phyloP scores from a whole-genome alignment of 257 asterid species.

The Salvia rosmarinus region DNA sequence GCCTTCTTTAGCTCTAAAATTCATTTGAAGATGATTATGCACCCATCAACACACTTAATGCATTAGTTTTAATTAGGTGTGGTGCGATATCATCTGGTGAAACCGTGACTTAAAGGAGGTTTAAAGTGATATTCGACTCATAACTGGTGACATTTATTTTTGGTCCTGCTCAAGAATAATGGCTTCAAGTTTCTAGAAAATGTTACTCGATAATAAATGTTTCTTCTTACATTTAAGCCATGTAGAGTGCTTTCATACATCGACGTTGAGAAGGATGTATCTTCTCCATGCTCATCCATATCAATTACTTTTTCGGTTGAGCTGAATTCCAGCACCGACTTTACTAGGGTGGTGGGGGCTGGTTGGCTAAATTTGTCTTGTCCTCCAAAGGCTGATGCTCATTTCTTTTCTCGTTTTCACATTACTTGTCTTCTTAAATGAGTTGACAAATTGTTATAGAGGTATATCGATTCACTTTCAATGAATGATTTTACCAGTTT shows the following conservation, averaged over 20 bases:
- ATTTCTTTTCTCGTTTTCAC: background rate
- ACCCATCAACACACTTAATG: background rate
- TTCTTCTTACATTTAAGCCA: background rate
- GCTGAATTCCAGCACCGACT: background rate
- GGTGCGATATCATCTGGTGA: background rate
- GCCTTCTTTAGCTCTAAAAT: conserved; percentile 22
- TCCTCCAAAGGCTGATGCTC: background rate
- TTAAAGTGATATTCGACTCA: background rate
- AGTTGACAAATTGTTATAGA: background rate
- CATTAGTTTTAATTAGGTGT: background rate
- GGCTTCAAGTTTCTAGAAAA: background rate
- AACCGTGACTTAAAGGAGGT: background rate
- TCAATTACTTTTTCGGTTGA: background rate
- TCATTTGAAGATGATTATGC: conserved; percentile 1
- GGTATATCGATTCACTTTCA: background rate
- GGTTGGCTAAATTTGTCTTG: background rate
- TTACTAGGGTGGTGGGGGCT: background rate
- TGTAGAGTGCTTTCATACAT: background rate
- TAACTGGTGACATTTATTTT: background rate
- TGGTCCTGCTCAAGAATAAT: background rate
- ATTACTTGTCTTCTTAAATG: background rate
- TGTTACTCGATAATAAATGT: background rate
- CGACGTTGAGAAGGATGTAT: background rate
- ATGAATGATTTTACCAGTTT: background rate
- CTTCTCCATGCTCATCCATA: background rate